A percentile compares a stretch with the other conserved stretches of the same genome.
Evolutionary conservation across 2,329 filamentous ascomycete species (phyloP).

Genomic region (Botrytis galanthina): DNA sequence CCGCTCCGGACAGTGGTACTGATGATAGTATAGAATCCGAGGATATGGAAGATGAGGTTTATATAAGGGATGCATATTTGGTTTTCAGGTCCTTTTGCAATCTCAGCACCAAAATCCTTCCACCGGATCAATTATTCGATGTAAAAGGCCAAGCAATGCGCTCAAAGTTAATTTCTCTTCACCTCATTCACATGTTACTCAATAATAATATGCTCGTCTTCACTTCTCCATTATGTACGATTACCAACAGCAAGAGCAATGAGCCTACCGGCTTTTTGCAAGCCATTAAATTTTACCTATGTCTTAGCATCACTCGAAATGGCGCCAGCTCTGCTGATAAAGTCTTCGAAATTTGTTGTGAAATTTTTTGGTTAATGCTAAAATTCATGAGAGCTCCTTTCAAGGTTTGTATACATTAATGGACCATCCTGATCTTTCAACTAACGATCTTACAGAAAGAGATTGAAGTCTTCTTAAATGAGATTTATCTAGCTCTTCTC

Average conservation of each 20-base stretch:
- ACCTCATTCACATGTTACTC: constrained; percentile 90
- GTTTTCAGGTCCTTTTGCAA: constrained; percentile 98
- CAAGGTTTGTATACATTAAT: constrained; percentile 59
- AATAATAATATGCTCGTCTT: constrained; percentile 94
- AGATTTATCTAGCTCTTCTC: constrained; percentile 90
- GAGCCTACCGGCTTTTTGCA: constrained; percentile 89
- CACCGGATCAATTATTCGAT: constrained; percentile 89
- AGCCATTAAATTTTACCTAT: constrained; percentile 95
- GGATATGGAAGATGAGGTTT: constrained; percentile 86
- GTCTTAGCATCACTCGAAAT: constrained; percentile 90
- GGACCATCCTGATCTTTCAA: background rate
- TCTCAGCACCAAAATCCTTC: constrained; percentile 86
- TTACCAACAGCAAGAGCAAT: constrained; percentile 84
- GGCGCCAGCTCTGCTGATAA: constrained; percentile 88
- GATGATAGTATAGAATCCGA: constrained; percentile 59
- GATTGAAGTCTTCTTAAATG: constrained; percentile 95
- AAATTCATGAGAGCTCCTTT: constrained; percentile 90
- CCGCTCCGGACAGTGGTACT: constrained; percentile 51
- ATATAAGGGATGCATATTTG: constrained; percentile 93
- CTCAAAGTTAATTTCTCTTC: constrained; percentile 90
- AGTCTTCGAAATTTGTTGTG: constrained; percentile 93
- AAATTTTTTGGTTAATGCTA: constrained; percentile 97
- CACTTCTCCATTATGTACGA: constrained; percentile 86
- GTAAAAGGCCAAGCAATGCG: constrained; percentile 94
- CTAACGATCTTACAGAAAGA: constrained; percentile 65